phyloP scores from a whole-genome alignment of 2,329 filamentous ascomycete species.

The Thelonectria olida region DNA sequence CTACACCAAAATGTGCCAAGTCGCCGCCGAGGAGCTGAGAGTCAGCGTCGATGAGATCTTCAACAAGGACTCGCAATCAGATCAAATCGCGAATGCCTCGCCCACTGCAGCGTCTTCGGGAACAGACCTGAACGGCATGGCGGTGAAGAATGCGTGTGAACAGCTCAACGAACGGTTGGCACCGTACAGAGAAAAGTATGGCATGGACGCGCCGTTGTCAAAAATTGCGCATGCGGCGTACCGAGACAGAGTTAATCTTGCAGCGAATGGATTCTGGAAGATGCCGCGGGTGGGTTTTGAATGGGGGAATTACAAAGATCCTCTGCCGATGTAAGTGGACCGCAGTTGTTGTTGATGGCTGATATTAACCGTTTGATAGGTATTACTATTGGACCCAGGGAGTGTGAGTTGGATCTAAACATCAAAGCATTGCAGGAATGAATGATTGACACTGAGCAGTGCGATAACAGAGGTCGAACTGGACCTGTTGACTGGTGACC shows the following conservation, averaged over 20 bases:
- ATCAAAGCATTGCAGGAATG: not conserved
- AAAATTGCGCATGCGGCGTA: conserved; percentile 65
- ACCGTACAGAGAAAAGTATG: conserved; percentile 82
- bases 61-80: conserved; percentile 89
- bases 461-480: conserved; percentile 84
- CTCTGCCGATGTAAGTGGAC: conserved; percentile 68
- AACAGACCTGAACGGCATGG: conserved; percentile 90
- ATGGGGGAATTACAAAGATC: conserved; percentile 89
- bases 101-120: conserved; percentile 88
- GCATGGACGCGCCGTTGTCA: conserved; percentile 78
- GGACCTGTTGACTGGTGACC: conserved; percentile 87
- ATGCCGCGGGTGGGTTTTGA: conserved; percentile 91
- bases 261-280: conserved; percentile 90
- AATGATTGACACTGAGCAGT: conserved; percentile 56
- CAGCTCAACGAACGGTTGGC: conserved; percentile 83
- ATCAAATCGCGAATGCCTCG: conserved; percentile 89
- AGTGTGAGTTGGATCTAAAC: not conserved
- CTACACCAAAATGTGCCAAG: conserved; percentile 93
- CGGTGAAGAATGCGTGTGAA: conserved; percentile 85
- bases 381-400: conserved; percentile 7
- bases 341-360: not conserved
- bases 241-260: conserved; percentile 82
- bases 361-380: not conserved
- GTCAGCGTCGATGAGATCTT: conserved; percentile 79
- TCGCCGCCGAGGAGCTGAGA: conserved; percentile 83